phyloP scores from a whole-genome alignment of 306 rosid species.

The Quercus robur region DNA sequence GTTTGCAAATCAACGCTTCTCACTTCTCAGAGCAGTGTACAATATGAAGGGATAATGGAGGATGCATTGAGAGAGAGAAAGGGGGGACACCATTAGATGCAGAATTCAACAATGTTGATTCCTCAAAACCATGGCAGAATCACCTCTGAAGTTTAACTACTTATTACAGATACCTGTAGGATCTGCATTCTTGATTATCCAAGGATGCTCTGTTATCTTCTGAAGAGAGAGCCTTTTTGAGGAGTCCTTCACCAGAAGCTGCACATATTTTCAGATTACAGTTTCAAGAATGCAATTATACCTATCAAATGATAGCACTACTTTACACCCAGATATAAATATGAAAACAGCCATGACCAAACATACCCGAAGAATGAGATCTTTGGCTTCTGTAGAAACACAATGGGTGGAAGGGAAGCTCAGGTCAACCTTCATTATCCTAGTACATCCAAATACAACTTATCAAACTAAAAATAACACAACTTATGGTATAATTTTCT shows the following conservation, averaged over 20 bases:
- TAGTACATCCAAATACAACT: slow-evolving; percentile 22
- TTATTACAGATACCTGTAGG: slow-evolving; percentile 47
- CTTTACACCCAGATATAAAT: background rate
- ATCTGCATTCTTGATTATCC: slow-evolving; percentile 76
- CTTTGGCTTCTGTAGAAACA: slow-evolving; percentile 63
- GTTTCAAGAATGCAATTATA: background rate
- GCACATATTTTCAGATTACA: slow-evolving; percentile 23
- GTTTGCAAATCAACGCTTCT: background rate
- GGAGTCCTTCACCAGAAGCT: slow-evolving; percentile 86
- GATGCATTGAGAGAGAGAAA: background rate
- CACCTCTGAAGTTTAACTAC: slow-evolving; percentile 16
- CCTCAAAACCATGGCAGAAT: slow-evolving; percentile 4
- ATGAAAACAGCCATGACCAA: background rate
- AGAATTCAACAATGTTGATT: slow-evolving; percentile 1
- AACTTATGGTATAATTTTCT: background rate
- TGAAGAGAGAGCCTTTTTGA: slow-evolving; percentile 71
- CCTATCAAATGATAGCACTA: background rate
- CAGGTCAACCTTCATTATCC: slow-evolving; percentile 68
- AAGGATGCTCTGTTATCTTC: slow-evolving; percentile 79
- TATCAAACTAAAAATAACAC: background rate
- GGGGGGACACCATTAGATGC: background rate
- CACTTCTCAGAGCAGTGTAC: background rate
- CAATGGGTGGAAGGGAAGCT: slow-evolving; percentile 59
- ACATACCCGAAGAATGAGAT: slow-evolving; percentile 68
- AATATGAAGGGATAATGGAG: background rate